phyloP scores from a whole-genome alignment of 352 stramenopile species.

The Blastocystis sp. region DNA sequence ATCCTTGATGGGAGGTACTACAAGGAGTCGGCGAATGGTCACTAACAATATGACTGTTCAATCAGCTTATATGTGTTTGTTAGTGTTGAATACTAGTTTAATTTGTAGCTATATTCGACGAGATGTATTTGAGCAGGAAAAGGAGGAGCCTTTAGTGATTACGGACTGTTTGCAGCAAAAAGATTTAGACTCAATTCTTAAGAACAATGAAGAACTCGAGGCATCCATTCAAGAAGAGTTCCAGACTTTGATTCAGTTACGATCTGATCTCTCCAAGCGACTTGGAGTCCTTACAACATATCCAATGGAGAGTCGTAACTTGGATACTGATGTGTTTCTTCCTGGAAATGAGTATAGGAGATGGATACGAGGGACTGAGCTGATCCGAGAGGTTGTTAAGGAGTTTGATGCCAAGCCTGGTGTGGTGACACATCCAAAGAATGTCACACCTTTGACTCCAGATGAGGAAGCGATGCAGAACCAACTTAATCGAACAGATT shows the following conservation, averaged over 20 bases:
- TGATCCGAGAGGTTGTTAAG: not conserved
- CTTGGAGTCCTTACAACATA: not conserved
- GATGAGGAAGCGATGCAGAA: not conserved
- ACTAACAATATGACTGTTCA: slow-evolving; percentile 26
- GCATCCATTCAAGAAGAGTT: slow-evolving; percentile 2
- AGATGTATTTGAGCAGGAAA: not conserved
- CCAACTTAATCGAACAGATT: not conserved
- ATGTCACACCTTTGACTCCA: not conserved
- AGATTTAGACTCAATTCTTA: not conserved
- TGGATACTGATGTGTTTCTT: not conserved
- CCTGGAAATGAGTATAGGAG: not conserved
- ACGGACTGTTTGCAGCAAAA: not conserved
- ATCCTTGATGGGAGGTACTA: not conserved
- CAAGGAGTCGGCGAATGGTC: slow-evolving; percentile 31
- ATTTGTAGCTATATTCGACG: not conserved
- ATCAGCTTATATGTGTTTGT: slow-evolving; percentile 65
- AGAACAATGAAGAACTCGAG: not conserved
- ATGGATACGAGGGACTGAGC: not conserved
- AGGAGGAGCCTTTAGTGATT: not conserved
- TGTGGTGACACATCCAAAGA: not conserved
- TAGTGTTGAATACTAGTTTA: not conserved
- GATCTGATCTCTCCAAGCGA: not conserved
- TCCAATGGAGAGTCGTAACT: not conserved
- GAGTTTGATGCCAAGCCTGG: not conserved
- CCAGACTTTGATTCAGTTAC: not conserved